phyloP scores from a whole-genome alignment of 2,329 filamentous ascomycete species.

The Fonsecaea multimorphosa region DNA sequence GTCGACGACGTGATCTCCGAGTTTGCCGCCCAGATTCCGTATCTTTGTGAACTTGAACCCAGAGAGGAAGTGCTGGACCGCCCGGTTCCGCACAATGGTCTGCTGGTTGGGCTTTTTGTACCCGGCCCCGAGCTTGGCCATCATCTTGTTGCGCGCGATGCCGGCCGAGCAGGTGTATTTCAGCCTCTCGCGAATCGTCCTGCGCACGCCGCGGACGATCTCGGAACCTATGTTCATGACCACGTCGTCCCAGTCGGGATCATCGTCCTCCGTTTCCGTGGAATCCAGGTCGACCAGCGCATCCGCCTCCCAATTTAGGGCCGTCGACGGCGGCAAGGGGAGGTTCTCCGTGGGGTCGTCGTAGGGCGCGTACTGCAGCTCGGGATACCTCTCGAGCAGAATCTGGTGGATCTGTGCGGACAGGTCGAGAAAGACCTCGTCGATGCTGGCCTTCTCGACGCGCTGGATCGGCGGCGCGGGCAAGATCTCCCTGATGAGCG shows the following conservation, averaged over 20 bases:
- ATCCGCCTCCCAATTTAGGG: conserved; percentile 82
- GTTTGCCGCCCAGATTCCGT: conserved; percentile 89
- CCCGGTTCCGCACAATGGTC: conserved; percentile 88
- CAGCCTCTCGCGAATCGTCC: conserved; percentile 70
- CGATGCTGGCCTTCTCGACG: conserved; percentile 92
- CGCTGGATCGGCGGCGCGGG: conserved; percentile 67
- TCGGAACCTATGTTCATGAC: conserved; percentile 85
- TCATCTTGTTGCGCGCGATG: conserved; percentile 88
- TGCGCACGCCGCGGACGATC: conserved; percentile 78
- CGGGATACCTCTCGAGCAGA: conserved; percentile 76
- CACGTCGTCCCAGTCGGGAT: conserved; percentile 97
- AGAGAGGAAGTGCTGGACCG: conserved; percentile 76
- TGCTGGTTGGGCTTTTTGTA: conserved; percentile 94
- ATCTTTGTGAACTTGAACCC: conserved; percentile 95
- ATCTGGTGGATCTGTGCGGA: conserved; percentile 80
- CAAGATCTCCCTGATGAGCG: conserved; percentile 75
- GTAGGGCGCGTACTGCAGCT: conserved; percentile 72
- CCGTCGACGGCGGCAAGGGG: conserved; percentile 73
- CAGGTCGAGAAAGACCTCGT: conserved; percentile 94
- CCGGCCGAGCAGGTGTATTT: conserved; percentile 93
- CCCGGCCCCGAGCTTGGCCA: conserved; percentile 89
- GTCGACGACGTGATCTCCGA: conserved; percentile 84
- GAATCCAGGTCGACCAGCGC: conserved; percentile 79
- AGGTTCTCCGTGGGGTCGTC: conserved; percentile 74
- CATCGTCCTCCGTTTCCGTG: conserved; percentile 72